Base-by-base conservation (phyloP, 2,329 filamentous ascomycete genomes). In the Fusarium beomiforme region DNA sequence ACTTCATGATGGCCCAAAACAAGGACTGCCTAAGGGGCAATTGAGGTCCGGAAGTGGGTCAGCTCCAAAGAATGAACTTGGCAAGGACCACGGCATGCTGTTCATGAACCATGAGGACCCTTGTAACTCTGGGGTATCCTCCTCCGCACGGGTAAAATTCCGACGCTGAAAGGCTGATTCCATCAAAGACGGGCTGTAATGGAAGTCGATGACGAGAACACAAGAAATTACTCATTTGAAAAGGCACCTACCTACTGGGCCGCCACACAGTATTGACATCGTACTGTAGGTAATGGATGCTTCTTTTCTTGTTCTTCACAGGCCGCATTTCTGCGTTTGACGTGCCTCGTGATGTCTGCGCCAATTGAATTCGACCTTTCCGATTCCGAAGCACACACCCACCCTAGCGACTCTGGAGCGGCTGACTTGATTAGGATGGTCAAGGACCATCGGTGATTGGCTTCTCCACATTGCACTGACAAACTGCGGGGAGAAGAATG, bases 401-500 rank as follows among this genome's bases (percentile, higher is more conserved):
- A 29, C 71, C 67, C 63, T 64, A 34, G 31, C 23, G 19, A 33
- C 14, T 39, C 36, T 54, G 46, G 37, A 41, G 44, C 61, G 59
- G 59, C 62, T 71, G 62, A 43, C 73, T 75, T 67, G 73, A 76
- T 75, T 66, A 56, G 51, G 63, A 54, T 50, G 50, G 23, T 50
- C 50, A 49, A 56, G 29, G 29, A 33, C 39, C 31, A 47, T 34
- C 56, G 41, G 41, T 75, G 71, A 76, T 76, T 76, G 75, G 75
- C 63, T 63, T 67, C 75, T 73, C 75, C 75, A 75, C 75, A 75
- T 73, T 73, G 37, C 36, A 67, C 66, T 60, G 67, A 68, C 70
- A 75, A 73, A 75, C 63, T 75, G 70, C 73, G 73, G 73, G 63
- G 62, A 67, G 63, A 61, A 41, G 53, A 64, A 54, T 65, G 41